Conservation (phyloP, 2,329 filamentous ascomycete species). For the Phyllachora maydis region DNA sequence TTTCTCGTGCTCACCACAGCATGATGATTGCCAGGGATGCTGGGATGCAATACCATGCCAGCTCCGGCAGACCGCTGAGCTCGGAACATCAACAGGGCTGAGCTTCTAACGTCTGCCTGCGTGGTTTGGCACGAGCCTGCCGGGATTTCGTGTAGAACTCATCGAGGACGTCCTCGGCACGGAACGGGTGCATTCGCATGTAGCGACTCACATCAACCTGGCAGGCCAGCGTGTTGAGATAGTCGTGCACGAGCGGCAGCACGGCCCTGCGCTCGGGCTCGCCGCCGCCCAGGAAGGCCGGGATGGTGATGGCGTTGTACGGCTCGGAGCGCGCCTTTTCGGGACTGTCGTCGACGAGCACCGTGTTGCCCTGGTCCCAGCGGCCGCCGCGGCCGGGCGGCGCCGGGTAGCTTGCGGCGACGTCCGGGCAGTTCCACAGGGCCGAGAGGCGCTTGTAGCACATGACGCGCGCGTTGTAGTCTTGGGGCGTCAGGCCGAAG, state of each 20-base stretch:
- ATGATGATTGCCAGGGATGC: too few species aligned
- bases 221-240: conserved; percentile 30
- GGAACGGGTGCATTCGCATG: conserved; percentile 30
- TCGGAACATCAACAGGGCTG: too few species aligned
- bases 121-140: too few species aligned
- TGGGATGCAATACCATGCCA: too few species aligned
- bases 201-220: conserved; percentile 42
- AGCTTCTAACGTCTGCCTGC: too few species aligned
- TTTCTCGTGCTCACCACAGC: too few species aligned
- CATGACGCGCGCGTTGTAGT: conserved; percentile 55
- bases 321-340: conserved; percentile 73
- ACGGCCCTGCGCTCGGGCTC: conserved; percentile 18
- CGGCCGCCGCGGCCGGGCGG: not conserved
- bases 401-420: conserved; percentile 22
- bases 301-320: conserved; percentile 60
- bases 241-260: conserved; percentile 38
- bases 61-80: too few species aligned
- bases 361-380: conserved; percentile 74
- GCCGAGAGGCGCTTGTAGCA: conserved; percentile 71
- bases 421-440: conserved; percentile 40
- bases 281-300: conserved; percentile 43
- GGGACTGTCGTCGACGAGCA: conserved; percentile 69
- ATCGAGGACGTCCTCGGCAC: too few species aligned
- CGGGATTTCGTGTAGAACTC: too few species aligned
- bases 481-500: conserved; percentile 40